Percentiles rank a stretch among this genome's conserved stretches.
phyloP scores from a whole-genome alignment of 1,284 basidiomycete species.

The Amylostereum chailletii region DNA sequence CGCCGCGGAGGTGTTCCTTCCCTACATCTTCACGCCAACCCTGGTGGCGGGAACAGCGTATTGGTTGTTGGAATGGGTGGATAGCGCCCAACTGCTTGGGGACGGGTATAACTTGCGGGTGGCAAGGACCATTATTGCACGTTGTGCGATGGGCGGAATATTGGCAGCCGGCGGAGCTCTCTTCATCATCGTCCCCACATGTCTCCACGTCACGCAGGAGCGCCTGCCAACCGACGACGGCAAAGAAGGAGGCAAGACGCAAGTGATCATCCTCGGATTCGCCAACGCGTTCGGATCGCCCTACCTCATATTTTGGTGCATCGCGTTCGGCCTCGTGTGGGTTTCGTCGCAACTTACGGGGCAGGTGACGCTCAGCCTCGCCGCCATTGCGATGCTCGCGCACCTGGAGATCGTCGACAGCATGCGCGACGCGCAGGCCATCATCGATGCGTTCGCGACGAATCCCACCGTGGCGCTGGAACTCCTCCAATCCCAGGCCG shows the following conservation, averaged over 20 bases:
- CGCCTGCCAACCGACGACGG: constrained; percentile 5
- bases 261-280: constrained; percentile 76
- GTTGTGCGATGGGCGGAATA: constrained; percentile 43
- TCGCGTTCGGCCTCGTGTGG: constrained; percentile 60
- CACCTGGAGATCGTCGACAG: constrained; percentile 77
- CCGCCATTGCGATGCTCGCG: constrained; percentile 56
- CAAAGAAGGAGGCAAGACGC: constrained; percentile 21
- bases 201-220: constrained; percentile 50
- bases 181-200: constrained; percentile 69
- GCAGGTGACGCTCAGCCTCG: constrained; percentile 67
- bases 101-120: constrained; percentile 35
- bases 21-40: constrained; percentile 45
- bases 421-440: constrained; percentile 57
- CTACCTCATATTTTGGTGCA: constrained; percentile 75
- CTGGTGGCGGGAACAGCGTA: constrained; percentile 52
- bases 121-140: constrained; percentile 54
- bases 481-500: constrained; percentile 8
- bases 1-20: constrained; percentile 57
- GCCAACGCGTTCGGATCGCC: constrained; percentile 87
- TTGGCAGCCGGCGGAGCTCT: constrained; percentile 47
- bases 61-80: constrained; percentile 79
- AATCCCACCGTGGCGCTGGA: constrained; percentile 37
- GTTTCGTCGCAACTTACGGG: constrained; percentile 72
- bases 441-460: constrained; percentile 42
- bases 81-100: constrained; percentile 42